Evolutionary conservation across 225 moss, liverwort and hornwort genomes (phyloP).

Genomic region (Antitrichia curtipendula): DNA sequence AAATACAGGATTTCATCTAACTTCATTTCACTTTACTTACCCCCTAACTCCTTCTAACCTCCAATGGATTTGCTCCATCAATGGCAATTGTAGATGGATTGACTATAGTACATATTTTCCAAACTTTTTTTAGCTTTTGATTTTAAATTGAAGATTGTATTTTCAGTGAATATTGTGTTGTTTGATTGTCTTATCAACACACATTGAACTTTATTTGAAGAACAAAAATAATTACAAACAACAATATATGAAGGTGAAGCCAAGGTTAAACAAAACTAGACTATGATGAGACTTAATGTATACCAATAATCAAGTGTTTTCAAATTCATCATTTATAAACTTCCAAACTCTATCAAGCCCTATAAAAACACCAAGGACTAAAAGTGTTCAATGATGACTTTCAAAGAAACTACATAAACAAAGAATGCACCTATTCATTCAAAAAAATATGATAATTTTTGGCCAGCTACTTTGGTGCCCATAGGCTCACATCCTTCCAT

Average conservation of each 20-base stretch:
- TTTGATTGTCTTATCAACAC: accelerated
- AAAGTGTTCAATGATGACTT: neutral
- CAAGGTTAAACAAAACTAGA: accelerated
- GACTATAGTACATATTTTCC: neutral
- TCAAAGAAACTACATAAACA: neutral
- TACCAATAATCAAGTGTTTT: too few species aligned
- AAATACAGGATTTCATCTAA: too few species aligned
- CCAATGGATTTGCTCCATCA: too few species aligned
- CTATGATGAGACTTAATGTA: neutral
- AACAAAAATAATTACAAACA: neutral
- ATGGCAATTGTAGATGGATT: too few species aligned
- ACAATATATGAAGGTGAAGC: neutral
- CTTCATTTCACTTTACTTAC: too few species aligned
- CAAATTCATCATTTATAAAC: neutral
- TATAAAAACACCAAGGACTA: accelerated
- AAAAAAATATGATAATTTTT: neutral
- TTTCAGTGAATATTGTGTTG: neutral
- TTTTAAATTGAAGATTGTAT: neutral
- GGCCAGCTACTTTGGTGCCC: neutral
- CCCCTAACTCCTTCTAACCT: too few species aligned
- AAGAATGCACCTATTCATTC: neutral
- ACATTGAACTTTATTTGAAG: neutral
- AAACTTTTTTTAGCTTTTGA: neutral
- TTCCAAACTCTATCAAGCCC: neutral
- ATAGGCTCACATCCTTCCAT: neutral